Percentiles rank a stretch among this genome's conserved stretches.
These are phyloP conservation scores for Ganoderma resinaceum DNA, from an alignment of 1,284 basidiomycete genomes.

Conservation along the genomic window DNA sequence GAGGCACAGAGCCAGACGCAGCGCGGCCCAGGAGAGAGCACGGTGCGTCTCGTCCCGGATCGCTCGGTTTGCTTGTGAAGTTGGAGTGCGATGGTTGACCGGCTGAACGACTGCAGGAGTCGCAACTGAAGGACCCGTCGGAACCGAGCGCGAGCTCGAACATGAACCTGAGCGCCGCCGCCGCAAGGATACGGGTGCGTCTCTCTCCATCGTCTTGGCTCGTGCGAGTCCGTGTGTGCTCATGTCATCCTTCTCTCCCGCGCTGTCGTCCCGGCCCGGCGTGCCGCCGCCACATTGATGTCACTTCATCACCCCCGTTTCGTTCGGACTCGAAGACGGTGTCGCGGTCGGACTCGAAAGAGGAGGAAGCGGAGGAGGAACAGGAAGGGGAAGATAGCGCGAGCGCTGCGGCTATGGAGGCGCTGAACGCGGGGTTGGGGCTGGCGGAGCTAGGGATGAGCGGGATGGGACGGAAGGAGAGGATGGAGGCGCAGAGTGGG, in stretches of 20 bases:
- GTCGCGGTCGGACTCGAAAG: neutral
- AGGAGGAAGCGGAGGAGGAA: neutral
- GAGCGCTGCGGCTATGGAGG: neutral
- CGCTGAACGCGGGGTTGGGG: neutral
- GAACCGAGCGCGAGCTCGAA: neutral
- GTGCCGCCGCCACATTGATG: neutral
- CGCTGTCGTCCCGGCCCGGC: neutral
- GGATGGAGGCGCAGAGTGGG: too few species aligned
- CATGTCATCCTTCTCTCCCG: neutral
- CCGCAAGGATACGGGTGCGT: neutral
- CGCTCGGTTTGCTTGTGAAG: neutral
- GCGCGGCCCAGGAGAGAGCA: conserved; percentile 6
- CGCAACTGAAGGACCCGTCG: neutral
- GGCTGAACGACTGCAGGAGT: neutral
- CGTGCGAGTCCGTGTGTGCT: neutral
- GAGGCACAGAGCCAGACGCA: conserved; percentile 26
- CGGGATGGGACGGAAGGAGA: neutral
- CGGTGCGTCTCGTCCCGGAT: neutral
- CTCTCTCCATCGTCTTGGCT: neutral
- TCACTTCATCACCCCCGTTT: neutral
- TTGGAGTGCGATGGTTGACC: neutral
- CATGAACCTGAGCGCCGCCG: neutral
- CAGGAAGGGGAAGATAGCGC: neutral
- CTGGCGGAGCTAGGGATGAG: neutral
- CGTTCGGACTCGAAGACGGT: neutral